Percentiles rank a stretch among this genome's conserved stretches.
Evolutionary conservation across 2,329 filamentous ascomycete species (phyloP).

Genomic region (Aspergillus unguis): DNA sequence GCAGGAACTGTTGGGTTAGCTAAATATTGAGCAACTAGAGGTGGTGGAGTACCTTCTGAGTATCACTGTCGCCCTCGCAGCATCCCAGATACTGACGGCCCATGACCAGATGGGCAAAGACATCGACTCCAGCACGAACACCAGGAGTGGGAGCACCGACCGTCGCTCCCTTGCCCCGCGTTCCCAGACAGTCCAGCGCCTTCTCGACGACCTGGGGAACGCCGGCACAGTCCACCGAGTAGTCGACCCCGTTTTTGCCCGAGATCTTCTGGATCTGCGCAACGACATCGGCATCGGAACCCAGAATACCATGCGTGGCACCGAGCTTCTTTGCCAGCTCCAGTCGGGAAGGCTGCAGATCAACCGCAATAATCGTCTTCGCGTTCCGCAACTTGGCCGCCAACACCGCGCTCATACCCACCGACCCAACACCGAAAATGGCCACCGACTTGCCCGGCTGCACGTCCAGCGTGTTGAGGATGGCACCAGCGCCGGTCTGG

Average conservation of each 20-base stretch:
- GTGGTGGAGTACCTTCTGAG: slow-evolving; percentile 15
- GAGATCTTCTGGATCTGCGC: slow-evolving; percentile 10
- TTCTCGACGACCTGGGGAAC: slow-evolving; percentile 16
- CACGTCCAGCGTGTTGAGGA: slow-evolving; percentile 24
- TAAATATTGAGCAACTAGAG: neutral
- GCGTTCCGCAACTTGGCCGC: slow-evolving; percentile 25
- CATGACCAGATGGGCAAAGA: slow-evolving; percentile 19
- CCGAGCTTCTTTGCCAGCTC: slow-evolving; percentile 25
- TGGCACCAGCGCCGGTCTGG: slow-evolving; percentile 29
- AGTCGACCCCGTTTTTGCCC: slow-evolving; percentile 10
- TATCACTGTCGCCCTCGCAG: slow-evolving; percentile 19
- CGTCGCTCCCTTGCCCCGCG: slow-evolving; percentile 17
- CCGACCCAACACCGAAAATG: slow-evolving; percentile 31
- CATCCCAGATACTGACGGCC: slow-evolving; percentile 23
- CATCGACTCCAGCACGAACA: slow-evolving; percentile 13
- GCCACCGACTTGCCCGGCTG: slow-evolving; percentile 19
- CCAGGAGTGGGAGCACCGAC: slow-evolving; percentile 19
- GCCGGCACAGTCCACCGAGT: slow-evolving; percentile 23
- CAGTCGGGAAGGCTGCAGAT: slow-evolving; percentile 19
- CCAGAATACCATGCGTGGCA: slow-evolving; percentile 25
- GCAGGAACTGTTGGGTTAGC: slow-evolving; percentile 27
- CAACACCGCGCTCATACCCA: slow-evolving; percentile 35
- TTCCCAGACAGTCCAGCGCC: slow-evolving; percentile 20
- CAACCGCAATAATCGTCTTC: slow-evolving; percentile 26
- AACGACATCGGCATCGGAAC: slow-evolving; percentile 7